Percentiles rank a stretch among this genome's conserved stretches.
phyloP scores from a whole-genome alignment of 2,329 filamentous ascomycete species.

The Aspergillus intermedius region DNA sequence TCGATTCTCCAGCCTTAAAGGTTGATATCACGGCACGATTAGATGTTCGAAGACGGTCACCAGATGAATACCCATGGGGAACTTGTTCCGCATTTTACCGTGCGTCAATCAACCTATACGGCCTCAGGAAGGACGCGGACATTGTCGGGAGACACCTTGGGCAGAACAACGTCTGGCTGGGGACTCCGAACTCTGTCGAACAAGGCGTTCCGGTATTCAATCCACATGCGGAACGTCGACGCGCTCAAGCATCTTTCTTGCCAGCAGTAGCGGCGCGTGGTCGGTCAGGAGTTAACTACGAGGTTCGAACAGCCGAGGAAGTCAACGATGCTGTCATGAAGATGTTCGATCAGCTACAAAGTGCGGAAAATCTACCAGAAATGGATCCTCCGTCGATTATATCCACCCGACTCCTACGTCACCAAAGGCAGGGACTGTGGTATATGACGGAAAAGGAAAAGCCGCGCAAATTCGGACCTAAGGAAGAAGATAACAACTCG shows the following conservation, averaged over 20 bases:
- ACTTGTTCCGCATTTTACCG: slow-evolving; percentile 55
- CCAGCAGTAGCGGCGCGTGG: slow-evolving; percentile 18
- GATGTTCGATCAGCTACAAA: slow-evolving; percentile 79
- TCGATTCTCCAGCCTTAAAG: slow-evolving; percentile 59
- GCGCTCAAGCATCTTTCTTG: slow-evolving; percentile 28
- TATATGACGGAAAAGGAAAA: slow-evolving; percentile 80
- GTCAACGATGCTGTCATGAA: slow-evolving; percentile 75
- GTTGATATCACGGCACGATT: slow-evolving; percentile 70
- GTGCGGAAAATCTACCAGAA: slow-evolving; percentile 67
- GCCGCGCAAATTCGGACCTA: slow-evolving; percentile 51
- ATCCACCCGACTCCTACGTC: slow-evolving; percentile 64
- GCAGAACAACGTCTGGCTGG: slow-evolving; percentile 60
- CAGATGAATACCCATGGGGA: slow-evolving; percentile 59
- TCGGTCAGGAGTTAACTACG: slow-evolving; percentile 26
- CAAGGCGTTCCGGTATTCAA: slow-evolving; percentile 67
- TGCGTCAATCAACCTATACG: slow-evolving; percentile 72
- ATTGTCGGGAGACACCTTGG: slow-evolving; percentile 63
- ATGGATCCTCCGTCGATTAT: slow-evolving; percentile 60
- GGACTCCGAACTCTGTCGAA: slow-evolving; percentile 59
- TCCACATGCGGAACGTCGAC: slow-evolving; percentile 57
- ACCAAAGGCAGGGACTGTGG: slow-evolving; percentile 83
- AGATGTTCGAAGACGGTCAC: slow-evolving; percentile 56
- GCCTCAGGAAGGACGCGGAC: slow-evolving; percentile 59
- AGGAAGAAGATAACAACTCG: slow-evolving; percentile 59
- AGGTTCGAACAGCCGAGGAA: slow-evolving; percentile 69